A percentile compares a stretch with the other conserved stretches of the same genome.
These are phyloP conservation scores for Bretschneidera sinensis DNA, from an alignment of 345 rosid species.

Conservation along the genomic window DNA sequence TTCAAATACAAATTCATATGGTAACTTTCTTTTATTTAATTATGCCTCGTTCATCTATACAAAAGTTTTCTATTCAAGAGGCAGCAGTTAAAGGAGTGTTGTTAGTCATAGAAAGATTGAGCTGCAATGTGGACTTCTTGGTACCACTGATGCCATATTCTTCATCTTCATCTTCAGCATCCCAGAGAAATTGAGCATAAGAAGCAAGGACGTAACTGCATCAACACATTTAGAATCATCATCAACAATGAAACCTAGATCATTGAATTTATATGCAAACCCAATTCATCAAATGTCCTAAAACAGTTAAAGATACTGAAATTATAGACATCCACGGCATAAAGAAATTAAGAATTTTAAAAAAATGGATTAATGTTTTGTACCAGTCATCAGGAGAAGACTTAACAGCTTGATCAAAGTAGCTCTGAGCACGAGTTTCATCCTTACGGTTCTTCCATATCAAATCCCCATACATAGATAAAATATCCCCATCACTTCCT, in stretches of 20 bases:
- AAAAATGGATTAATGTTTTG: neutral
- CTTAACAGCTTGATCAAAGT: slow-evolving; percentile 43
- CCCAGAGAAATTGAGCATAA: slow-evolving; percentile 49
- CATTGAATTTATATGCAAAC: no score
- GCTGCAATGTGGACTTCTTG: slow-evolving; percentile 1
- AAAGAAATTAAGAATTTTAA: neutral
- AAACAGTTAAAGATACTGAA: neutral
- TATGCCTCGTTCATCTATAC: neutral
- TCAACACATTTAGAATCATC: neutral
- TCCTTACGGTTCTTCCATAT: slow-evolving; percentile 48
- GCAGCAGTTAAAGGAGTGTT: slow-evolving; percentile 15
- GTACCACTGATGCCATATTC: neutral
- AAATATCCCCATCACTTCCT: slow-evolving; percentile 35
- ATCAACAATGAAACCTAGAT: no score
- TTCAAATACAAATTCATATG: neutral
- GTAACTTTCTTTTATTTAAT: no score
- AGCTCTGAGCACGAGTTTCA: slow-evolving; percentile 37
- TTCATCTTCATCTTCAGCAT: slow-evolving; percentile 27
- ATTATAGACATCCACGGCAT: neutral
- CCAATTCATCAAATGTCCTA: no score
- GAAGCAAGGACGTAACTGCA: slow-evolving; percentile 47
- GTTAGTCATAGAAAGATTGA: neutral
- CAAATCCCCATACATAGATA: slow-evolving; percentile 47
- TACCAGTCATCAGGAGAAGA: slow-evolving; percentile 52
- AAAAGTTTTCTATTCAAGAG: neutral